Percentiles rank a stretch among this genome's conserved stretches.
phyloP scores from a whole-genome alignment of 192 early-diverging fungal genomes.

The Thamnidium elegans region DNA sequence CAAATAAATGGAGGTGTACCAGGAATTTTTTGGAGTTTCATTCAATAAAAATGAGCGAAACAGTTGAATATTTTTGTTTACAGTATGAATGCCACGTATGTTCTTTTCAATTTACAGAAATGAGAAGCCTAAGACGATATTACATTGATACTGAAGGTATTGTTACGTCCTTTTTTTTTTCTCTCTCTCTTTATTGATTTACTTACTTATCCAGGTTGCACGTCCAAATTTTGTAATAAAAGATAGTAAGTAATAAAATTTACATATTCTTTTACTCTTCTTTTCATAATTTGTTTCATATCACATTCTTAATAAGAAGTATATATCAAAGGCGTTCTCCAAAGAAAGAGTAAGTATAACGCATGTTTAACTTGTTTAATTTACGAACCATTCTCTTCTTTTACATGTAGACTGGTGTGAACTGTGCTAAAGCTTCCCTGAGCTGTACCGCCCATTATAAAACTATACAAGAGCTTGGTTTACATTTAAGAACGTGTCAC shows the following conservation, averaged over 20 bases:
- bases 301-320: conserved; percentile 1
- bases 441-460: conserved; percentile 11
- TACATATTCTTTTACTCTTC: not conserved
- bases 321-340: conserved; percentile 5
- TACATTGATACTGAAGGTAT: conserved; percentile 12
- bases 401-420: conserved; percentile 11
- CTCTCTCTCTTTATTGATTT: conserved; percentile 12
- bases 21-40: too few relatives aligned
- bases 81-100: conserved; percentile 15
- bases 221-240: conserved; percentile 10
- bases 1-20: too few relatives aligned
- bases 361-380: conserved; percentile 4
- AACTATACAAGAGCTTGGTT: conserved; percentile 14
- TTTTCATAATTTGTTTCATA: not conserved
- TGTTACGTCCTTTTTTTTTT: not conserved
- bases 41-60: too few relatives aligned
- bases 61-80: conserved; percentile 14
- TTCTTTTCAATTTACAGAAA: conserved; percentile 13
- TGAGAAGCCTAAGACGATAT: conserved; percentile 14
- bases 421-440: conserved; percentile 9
- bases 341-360: conserved; percentile 6
- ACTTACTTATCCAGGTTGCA: conserved; percentile 6
- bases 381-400: conserved; percentile 2
- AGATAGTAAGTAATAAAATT: conserved; percentile 5
- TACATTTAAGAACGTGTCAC: conserved; percentile 10